Conservation (phyloP, 306 rosid genomes). For the Prunus padus region DNA sequence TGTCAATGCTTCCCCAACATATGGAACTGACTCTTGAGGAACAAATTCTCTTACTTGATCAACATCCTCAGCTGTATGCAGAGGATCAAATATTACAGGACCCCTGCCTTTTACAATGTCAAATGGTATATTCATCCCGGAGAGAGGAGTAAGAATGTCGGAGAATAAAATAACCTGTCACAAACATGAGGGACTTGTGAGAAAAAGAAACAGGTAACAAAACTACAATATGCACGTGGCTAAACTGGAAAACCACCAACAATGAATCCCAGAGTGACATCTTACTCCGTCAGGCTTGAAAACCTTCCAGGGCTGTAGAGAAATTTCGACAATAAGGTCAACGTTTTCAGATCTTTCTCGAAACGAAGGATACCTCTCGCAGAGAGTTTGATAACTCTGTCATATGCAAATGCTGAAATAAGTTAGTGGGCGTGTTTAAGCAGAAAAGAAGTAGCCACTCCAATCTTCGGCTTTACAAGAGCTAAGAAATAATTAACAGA, state of each 20-base stretch:
- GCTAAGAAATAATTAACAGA: background rate
- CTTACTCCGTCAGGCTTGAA: slow-evolving; percentile 96
- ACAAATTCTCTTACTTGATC: slow-evolving; percentile 76
- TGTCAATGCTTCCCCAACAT: slow-evolving; percentile 88
- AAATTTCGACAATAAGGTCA: slow-evolving; percentile 90
- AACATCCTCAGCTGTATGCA: slow-evolving; percentile 61
- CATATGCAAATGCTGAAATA: slow-evolving; percentile 17
- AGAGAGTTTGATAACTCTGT: slow-evolving; percentile 84
- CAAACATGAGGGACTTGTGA: slow-evolving; percentile 8
- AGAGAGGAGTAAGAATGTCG: slow-evolving; percentile 93
- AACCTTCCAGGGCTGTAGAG: slow-evolving; percentile 93
- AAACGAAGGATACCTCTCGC: slow-evolving; percentile 93
- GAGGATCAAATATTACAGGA: slow-evolving; percentile 78
- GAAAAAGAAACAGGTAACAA: slow-evolving; percentile 20
- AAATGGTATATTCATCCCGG: slow-evolving; percentile 97
- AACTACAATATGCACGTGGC: background rate
- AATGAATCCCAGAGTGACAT: slow-evolving; percentile 18
- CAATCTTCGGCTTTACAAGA: too few species aligned
- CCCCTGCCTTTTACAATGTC: slow-evolving; percentile 98
- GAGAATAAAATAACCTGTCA: slow-evolving; percentile 92
- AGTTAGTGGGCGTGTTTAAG: slow-evolving; percentile 14
- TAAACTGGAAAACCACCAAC: background rate
- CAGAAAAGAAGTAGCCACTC: background rate
- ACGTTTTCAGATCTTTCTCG: slow-evolving; percentile 94
- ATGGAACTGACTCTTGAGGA: slow-evolving; percentile 95